phyloP scores from a whole-genome alignment of 1,284 basidiomycete genomes.

The Volvariella surrecta region DNA sequence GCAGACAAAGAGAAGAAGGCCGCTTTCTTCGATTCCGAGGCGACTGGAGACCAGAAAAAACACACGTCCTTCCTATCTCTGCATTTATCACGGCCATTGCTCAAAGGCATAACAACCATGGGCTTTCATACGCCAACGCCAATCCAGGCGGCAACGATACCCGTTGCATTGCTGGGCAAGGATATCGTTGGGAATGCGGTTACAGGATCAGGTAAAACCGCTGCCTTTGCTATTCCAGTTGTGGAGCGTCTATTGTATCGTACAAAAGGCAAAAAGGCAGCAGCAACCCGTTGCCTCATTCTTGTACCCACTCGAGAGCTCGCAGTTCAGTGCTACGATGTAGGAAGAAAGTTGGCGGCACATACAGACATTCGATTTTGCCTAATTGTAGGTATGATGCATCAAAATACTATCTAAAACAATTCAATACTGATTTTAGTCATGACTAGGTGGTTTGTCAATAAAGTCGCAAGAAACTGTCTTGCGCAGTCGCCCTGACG shows the following conservation, averaged over 20 bases:
- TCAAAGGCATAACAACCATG: slow-evolving; percentile 80
- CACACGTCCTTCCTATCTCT: slow-evolving; percentile 76
- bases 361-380: slow-evolving; percentile 88
- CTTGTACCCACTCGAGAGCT: slow-evolving; percentile 92
- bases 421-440: slow-evolving; percentile 5
- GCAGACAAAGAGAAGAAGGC: slow-evolving; percentile 74
- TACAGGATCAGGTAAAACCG: slow-evolving; percentile 95
- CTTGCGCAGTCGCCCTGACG: slow-evolving; percentile 81
- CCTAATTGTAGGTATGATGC: slow-evolving; percentile 72
- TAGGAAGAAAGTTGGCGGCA: slow-evolving; percentile 76
- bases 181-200: slow-evolving; percentile 94
- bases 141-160: slow-evolving; percentile 90
- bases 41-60: slow-evolving; percentile 26
- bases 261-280: slow-evolving; percentile 76
- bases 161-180: slow-evolving; percentile 87
- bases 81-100: slow-evolving; percentile 84
- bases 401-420: slow-evolving; percentile 3
- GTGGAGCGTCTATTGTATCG: slow-evolving; percentile 87
- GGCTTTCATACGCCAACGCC: slow-evolving; percentile 87
- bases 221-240: slow-evolving; percentile 92
- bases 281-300: slow-evolving; percentile 90
- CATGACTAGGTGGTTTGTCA: slow-evolving; percentile 71
- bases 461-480: slow-evolving; percentile 85
- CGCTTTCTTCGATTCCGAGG: slow-evolving; percentile 75
- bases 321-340: slow-evolving; percentile 91